Base-by-base conservation (phyloP, 106 monocot species). In the Platanthera zijinensis region DNA sequence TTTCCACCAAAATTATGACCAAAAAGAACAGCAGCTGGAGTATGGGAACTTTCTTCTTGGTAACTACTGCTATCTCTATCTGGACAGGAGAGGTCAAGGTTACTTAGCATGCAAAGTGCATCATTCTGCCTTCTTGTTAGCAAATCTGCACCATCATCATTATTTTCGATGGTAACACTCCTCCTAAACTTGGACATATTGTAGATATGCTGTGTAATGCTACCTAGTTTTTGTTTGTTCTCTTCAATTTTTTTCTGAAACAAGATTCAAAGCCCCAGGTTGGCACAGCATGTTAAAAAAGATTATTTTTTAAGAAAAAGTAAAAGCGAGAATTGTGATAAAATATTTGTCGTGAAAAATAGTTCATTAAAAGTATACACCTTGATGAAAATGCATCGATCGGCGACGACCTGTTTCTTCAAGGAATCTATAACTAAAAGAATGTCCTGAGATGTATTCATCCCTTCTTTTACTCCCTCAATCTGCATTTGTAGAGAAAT, bases 161-260 rank as follows among this genome's bases (percentile, higher is more conserved):
- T 79, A 80, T 48, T 63, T 61, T 69, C 80, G 9, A 46, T 48
- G 76, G 82, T 73, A 48, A 22, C 39, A 74, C 72, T 83, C 74
- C 71, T 83, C 77, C 88, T 91, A n/a, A 69, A 46, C 74, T 81
- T 84, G 52, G 94, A 85, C 71, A 91, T 68, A 84, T 86, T 80
- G 81, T 86, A 72, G 48, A 82, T 28, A 75, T 85, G 80, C 78
- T 84, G 81, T 75, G 87, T 97, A 50, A 84, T 83, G 59, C 56
- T 76, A 80, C 78, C 75, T 28, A 97, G 80, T 69, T 92, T 97
- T 77, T 82, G 89, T 74, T 79, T 91, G 83, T 94, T 94, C 61
- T 91, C 93, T 72, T 91, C 97, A 62, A 97, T 75, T 81, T 61
- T 97, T 87, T 89, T 85, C 97, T 97, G 87, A 59, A 80, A 75